Conservation (phyloP, 2,329 filamentous ascomycete species). For the Talaromyces sp. region DNA sequence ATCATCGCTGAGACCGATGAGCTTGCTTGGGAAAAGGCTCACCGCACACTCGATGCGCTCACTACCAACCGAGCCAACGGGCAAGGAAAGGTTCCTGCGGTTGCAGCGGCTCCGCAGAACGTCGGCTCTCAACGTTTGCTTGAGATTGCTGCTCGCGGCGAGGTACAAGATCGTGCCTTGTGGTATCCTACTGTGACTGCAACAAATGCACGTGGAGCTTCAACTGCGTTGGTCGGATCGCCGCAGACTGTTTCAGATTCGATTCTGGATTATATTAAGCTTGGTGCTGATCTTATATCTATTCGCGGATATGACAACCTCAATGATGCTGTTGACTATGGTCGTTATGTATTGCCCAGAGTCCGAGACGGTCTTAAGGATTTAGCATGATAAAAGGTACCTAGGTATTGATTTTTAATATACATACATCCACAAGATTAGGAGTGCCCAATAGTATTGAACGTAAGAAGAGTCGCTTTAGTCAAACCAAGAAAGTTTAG, state of each 20-base stretch:
- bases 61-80: slow-evolving; percentile 45
- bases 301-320: slow-evolving; percentile 63
- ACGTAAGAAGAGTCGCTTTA: neutral
- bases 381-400: neutral
- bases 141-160: slow-evolving; percentile 54
- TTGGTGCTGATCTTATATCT: slow-evolving; percentile 58
- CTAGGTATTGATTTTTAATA: neutral
- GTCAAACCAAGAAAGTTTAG: neutral
- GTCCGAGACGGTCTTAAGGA: slow-evolving; percentile 37
- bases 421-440: neutral
- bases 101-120: slow-evolving; percentile 53
- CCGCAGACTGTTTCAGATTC: slow-evolving; percentile 55
- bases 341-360: slow-evolving; percentile 54
- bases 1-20: slow-evolving; percentile 63
- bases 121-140: slow-evolving; percentile 59
- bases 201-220: slow-evolving; percentile 59
- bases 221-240: slow-evolving; percentile 59
- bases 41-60: slow-evolving; percentile 55
- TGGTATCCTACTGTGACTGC: slow-evolving; percentile 65
- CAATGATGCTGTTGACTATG: slow-evolving; percentile 61
- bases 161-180: slow-evolving; percentile 61
- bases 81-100: slow-evolving; percentile 31
- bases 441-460: neutral
- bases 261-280: slow-evolving; percentile 57
- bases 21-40: slow-evolving; percentile 61